phyloP scores from a whole-genome alignment of 306 rosid genomes.

The Malus asiatica region DNA sequence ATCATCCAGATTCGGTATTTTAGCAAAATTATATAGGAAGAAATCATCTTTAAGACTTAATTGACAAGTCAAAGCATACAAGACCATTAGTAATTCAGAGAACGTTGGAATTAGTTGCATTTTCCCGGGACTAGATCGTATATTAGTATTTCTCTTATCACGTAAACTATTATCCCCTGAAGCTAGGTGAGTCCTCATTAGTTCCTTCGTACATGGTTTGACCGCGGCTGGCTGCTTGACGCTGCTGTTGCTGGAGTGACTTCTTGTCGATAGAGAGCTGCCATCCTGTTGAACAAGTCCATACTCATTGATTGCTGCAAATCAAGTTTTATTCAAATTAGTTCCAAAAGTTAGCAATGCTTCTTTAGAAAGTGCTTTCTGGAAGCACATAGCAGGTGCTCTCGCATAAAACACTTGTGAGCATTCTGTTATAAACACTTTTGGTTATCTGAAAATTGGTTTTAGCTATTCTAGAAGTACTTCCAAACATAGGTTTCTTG shows the following conservation, averaged over 20 bases:
- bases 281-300: conserved; percentile 48
- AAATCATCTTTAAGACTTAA: background rate
- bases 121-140: background rate
- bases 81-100: background rate
- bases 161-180: background rate
- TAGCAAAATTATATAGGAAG: background rate
- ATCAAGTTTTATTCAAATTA: background rate
- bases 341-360: background rate
- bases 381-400: background rate
- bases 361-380: background rate
- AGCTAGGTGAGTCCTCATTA: conserved; percentile 1
- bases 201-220: conserved; percentile 15
- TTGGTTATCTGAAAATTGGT: background rate
- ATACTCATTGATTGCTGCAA: conserved; percentile 39
- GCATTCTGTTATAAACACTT: background rate
- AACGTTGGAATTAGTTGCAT: background rate
- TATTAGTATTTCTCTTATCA: background rate
- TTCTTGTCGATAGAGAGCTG: conserved; percentile 35
- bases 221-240: conserved; percentile 10
- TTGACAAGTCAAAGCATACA: background rate
- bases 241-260: conserved; percentile 23
- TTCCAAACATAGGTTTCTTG: background rate
- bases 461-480: background rate
- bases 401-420: background rate
- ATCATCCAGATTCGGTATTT: background rate